Percentiles rank a stretch among this genome's conserved stretches.
Conservation (phyloP, 2,329 filamentous ascomycete genomes). For the Purpureocillium lavendulum region DNA sequence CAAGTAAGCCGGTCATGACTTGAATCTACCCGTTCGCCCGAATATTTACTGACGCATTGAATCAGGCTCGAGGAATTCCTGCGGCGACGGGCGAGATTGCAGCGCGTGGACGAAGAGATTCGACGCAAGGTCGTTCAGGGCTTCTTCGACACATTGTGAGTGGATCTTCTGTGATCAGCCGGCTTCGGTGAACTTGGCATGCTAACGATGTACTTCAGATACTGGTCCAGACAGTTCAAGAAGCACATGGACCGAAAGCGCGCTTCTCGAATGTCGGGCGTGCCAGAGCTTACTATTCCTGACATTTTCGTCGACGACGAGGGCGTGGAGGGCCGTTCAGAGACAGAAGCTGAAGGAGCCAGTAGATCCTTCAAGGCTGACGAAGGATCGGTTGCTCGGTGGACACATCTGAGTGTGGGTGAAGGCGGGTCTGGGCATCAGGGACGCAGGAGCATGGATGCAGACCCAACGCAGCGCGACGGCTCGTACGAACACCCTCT, state of each 20-base stretch:
- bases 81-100: constrained; percentile 77
- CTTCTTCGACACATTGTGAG: constrained; percentile 87
- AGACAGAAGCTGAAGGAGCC: constrained; percentile 24
- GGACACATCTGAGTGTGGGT: constrained; percentile 8
- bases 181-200: not conserved
- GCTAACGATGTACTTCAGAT: constrained; percentile 31
- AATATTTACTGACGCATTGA: not conserved
- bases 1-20: constrained; percentile 39
- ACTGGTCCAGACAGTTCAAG: constrained; percentile 79
- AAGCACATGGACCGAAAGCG: constrained; percentile 64
- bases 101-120: constrained; percentile 91
- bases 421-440: constrained; percentile 4
- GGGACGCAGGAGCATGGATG: not conserved
- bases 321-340: constrained; percentile 31
- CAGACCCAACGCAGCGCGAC: constrained; percentile 31
- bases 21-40: no score
- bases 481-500: not conserved
- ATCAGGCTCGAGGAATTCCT: constrained; percentile 84
- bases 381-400: constrained; percentile 5
- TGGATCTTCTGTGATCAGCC: constrained; percentile 4
- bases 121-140: constrained; percentile 82
- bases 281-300: constrained; percentile 76
- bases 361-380: constrained; percentile 27
- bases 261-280: constrained; percentile 64
- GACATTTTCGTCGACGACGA: constrained; percentile 87